These are phyloP conservation scores for Eruca vesicaria DNA, from an alignment of 441 rosid genomes.

Conservation along the genomic window DNA sequence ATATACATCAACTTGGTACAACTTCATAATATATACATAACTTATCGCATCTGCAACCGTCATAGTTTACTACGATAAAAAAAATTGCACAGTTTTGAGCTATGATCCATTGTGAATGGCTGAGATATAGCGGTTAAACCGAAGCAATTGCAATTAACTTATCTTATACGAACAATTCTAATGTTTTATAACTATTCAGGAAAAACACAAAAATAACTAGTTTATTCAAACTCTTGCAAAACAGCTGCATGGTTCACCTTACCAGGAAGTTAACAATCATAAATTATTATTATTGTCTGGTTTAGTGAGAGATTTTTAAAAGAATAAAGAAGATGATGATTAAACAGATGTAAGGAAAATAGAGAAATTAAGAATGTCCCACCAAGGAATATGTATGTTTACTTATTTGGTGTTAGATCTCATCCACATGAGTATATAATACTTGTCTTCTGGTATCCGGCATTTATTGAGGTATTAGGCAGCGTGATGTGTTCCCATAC, in stretches of 20 bases:
- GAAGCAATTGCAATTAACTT: background rate
- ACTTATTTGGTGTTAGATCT: conserved; percentile 14
- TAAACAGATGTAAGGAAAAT: background rate
- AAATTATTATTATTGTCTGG: background rate
- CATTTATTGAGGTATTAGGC: conserved; percentile 31
- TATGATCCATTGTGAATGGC: background rate
- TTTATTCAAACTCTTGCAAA: background rate
- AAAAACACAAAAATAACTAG: background rate
- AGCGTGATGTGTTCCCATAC: conserved; percentile 32
- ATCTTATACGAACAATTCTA: background rate
- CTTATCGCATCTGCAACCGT: background rate
- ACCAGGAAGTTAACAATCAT: background rate
- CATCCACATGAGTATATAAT: conserved; percentile 21
- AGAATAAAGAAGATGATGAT: background rate
- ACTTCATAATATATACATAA: background rate
- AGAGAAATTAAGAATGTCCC: conserved; percentile 14
- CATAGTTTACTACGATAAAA: background rate
- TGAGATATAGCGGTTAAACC: background rate
- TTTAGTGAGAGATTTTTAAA: background rate
- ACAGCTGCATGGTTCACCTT: background rate
- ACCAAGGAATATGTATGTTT: background rate
- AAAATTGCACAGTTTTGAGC: background rate
- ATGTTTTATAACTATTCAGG: background rate
- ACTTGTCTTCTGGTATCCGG: conserved; percentile 10
- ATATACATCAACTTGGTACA: conserved; percentile 22